These are phyloP conservation scores for Talaromyces funiculosus DNA, from an alignment of 2,329 filamentous ascomycete species.

Conservation along the genomic window DNA sequence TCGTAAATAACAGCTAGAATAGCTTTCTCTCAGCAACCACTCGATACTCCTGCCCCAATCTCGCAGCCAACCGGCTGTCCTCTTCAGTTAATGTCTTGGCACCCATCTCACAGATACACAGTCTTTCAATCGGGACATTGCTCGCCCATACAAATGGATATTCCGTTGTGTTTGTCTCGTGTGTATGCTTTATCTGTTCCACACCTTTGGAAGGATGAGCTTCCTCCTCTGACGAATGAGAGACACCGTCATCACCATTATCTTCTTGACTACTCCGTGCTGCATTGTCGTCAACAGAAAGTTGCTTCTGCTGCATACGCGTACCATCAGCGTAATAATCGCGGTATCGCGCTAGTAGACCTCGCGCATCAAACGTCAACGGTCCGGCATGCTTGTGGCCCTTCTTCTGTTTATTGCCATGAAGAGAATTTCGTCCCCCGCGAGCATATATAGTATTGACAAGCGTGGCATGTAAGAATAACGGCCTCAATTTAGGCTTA, in stretches of 20 bases:
- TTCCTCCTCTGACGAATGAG: conserved; percentile 11
- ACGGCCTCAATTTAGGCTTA: conserved; percentile 43
- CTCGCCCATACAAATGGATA: conserved; percentile 63
- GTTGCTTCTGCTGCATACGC: conserved; percentile 16
- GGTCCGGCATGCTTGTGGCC: conserved; percentile 15
- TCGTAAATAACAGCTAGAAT: conserved; percentile 11
- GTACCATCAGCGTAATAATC: conserved; percentile 31
- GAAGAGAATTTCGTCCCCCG: neutral
- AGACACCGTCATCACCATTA: conserved; percentile 1
- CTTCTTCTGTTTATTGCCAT: conserved; percentile 11
- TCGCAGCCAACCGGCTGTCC: conserved; percentile 35
- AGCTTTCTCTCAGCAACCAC: conserved; percentile 40
- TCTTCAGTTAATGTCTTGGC: conserved; percentile 59
- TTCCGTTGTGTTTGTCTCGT: conserved; percentile 17
- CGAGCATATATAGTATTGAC: conserved; percentile 73
- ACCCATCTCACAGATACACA: conserved; percentile 84
- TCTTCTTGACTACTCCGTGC: conserved; percentile 7
- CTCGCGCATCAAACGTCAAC: conserved; percentile 46
- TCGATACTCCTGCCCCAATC: conserved; percentile 49
- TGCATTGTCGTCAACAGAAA: neutral
- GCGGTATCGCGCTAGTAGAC: conserved; percentile 27
- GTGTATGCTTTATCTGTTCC: neutral
- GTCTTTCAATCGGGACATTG: conserved; percentile 58
- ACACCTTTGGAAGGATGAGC: conserved; percentile 11
- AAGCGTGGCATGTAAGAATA: conserved; percentile 78